These are phyloP conservation scores for Arachnomyces sp. DNA, from an alignment of 2,329 filamentous ascomycete species.

Conservation along the genomic window DNA sequence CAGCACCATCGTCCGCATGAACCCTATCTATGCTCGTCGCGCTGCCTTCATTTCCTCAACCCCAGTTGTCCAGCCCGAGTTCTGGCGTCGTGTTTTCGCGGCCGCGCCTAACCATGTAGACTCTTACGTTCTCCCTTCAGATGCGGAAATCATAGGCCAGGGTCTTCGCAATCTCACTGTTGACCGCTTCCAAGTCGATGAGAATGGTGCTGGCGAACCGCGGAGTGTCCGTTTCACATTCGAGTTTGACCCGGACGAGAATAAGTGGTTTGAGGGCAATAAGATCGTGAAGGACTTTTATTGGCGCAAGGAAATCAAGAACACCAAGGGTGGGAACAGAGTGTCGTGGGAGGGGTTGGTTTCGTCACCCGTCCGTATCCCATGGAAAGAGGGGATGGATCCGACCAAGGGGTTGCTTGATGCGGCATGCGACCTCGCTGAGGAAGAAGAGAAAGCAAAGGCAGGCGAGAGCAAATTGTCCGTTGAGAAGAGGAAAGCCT, in stretches of 20 bases:
- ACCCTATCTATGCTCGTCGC: slow-evolving; percentile 70
- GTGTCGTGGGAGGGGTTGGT: slow-evolving; percentile 68
- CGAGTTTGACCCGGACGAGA: slow-evolving; percentile 60
- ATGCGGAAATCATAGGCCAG: slow-evolving; percentile 61
- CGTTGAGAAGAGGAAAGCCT: slow-evolving; percentile 44
- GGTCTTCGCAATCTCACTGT: slow-evolving; percentile 64
- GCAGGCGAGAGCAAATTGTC: slow-evolving; percentile 24
- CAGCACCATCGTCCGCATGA: slow-evolving; percentile 60
- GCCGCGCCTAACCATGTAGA: slow-evolving; percentile 79
- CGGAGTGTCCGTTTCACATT: slow-evolving; percentile 71
- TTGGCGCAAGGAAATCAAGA: slow-evolving; percentile 57
- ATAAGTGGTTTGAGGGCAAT: slow-evolving; percentile 72
- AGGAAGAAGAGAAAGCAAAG: slow-evolving; percentile 50
- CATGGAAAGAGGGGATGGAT: slow-evolving; percentile 82
- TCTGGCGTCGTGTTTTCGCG: slow-evolving; percentile 93
- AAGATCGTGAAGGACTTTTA: slow-evolving; percentile 88
- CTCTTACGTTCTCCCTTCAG: slow-evolving; percentile 75
- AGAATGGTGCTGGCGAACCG: slow-evolving; percentile 61
- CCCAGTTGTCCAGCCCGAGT: slow-evolving; percentile 51
- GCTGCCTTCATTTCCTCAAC: slow-evolving; percentile 63
- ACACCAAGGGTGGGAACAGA: slow-evolving; percentile 34
- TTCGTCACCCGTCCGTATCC: slow-evolving; percentile 79
- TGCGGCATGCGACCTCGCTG: slow-evolving; percentile 61
- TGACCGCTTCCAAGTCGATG: slow-evolving; percentile 66
- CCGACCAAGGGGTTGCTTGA: slow-evolving; percentile 72